These are phyloP conservation scores for Coelastrella sp. DNA, from an alignment of 139 green algal species.

Conservation along the genomic window DNA sequence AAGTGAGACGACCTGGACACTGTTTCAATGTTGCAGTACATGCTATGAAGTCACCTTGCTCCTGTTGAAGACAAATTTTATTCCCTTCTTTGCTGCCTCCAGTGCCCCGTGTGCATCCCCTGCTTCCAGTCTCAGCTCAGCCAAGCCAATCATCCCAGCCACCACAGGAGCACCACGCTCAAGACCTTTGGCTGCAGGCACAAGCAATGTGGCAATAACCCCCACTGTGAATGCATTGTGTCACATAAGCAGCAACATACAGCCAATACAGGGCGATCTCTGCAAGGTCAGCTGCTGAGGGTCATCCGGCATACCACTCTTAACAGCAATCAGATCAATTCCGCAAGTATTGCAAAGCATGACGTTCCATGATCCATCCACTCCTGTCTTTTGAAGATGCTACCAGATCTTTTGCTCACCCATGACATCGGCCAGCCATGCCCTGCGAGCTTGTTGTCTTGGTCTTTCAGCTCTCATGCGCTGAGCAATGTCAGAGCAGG, in stretches of 20 bases:
- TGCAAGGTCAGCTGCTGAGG: no score
- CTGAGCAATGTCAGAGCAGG: slow-evolving; percentile 24
- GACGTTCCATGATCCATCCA: no score
- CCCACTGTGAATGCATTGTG: no score
- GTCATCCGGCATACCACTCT: no score
- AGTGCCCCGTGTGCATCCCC: slow-evolving; percentile 58
- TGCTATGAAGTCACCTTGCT: slow-evolving; percentile 30
- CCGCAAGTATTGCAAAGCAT: no score
- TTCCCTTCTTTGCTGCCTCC: slow-evolving; percentile 62
- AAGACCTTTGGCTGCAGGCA: slow-evolving; percentile 23
- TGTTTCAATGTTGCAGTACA: no score
- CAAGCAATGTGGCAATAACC: no score
- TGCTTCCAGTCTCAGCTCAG: slow-evolving; percentile 62
- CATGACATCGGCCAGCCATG: slow-evolving; percentile 28
- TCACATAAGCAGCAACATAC: background rate
- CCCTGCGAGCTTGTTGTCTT: slow-evolving; percentile 6
- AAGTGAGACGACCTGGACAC: no score
- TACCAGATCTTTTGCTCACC: background rate
- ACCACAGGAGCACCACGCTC: slow-evolving; percentile 42
- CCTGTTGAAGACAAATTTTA: slow-evolving; percentile 44
- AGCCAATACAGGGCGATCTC: no score
- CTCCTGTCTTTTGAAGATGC: no score
- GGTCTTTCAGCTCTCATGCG: slow-evolving; percentile 15
- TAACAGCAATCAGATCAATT: no score
- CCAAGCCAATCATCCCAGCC: slow-evolving; percentile 45